phyloP scores from a whole-genome alignment of 2,329 filamentous ascomycete species.

The Diplodia mutila region DNA sequence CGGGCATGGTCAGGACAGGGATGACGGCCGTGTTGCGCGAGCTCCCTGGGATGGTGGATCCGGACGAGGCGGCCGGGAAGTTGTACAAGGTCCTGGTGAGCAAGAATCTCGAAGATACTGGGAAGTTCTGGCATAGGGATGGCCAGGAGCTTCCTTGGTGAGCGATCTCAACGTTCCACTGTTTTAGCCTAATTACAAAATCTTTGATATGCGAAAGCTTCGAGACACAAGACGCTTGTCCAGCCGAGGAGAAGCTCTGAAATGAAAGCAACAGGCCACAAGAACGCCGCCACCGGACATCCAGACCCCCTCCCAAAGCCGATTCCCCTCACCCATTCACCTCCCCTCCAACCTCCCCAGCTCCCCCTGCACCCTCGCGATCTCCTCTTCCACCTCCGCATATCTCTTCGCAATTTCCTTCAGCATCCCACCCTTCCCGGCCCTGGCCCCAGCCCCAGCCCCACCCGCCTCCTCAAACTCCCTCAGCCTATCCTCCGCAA shows the following conservation, averaged over 20 bases:
- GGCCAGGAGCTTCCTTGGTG: conserved; percentile 52
- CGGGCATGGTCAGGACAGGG: conserved; percentile 48
- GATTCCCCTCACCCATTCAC: background rate
- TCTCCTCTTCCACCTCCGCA: conserved; percentile 41
- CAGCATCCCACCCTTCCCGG: conserved; percentile 32
- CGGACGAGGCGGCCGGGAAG: conserved; percentile 51
- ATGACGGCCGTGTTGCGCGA: conserved; percentile 32
- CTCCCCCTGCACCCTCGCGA: conserved; percentile 38
- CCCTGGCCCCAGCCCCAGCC: conserved; percentile 31
- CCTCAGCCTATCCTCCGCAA: conserved; percentile 28
- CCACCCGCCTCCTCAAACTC: conserved; percentile 37
- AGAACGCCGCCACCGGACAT: background rate
- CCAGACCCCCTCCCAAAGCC: background rate
- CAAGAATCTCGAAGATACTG: conserved; percentile 48
- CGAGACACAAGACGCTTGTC: background rate
- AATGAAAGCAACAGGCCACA: background rate
- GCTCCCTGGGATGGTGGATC: conserved; percentile 45
- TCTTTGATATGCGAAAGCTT: background rate
- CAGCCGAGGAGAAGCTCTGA: background rate
- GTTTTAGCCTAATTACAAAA: background rate
- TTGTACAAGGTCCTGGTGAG: conserved; percentile 46
- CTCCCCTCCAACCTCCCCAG: conserved; percentile 33
- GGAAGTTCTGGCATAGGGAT: conserved; percentile 51
- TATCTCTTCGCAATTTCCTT: conserved; percentile 47
- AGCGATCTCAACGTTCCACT: background rate